Evolutionary conservation across 768 basidiomycete genomes (phyloP), one percentile per base, ranked within the genome.

Genomic region (Mycena alexandri): DNA sequence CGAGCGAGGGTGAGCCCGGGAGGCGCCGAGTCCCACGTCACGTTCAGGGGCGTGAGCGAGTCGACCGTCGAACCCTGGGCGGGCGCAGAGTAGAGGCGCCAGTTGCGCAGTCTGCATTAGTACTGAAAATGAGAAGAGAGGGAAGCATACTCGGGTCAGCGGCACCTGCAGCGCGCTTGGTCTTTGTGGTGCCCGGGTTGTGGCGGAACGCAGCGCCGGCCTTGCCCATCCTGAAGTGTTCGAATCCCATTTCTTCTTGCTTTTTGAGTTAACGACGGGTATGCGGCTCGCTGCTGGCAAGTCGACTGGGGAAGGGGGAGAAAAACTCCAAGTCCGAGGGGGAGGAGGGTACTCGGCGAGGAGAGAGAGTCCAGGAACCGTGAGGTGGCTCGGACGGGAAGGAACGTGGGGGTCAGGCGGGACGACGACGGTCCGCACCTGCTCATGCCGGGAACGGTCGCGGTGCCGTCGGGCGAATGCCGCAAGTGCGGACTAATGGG

Each of bases 21-120:
- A 91, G 72, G 77, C 10, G 44, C 13, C 17, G 85, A 77, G 74
- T 92, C 84, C 93, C 93, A 94, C 50, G 83, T 71, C 67, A 94
- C 84, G 55, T 82, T 79, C 69, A 94, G 72, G 2, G 89, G 81
- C 13, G 82, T 65, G 12, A 83, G 77, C 1, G 84, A 80, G 68
- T 87, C 79, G 54, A 93, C 66, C 13, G 78, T 76, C 46, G 82
- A 76, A 11, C 84, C 84, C 21, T 81, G 79, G 3, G 83, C 77
- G 0, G 92, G 92, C 9, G 81, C 75, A 42, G 76, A 83, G 80
- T 92, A 92, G 74, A 93, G 87, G 85, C 86, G 44, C 90, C 90
- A 2, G 82, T 84, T 1, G 74, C 48, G 75, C 91, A 92, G 34
- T 77, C 86, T 87, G 34, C 17, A 16, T 36, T 5, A 46, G 33